These are phyloP conservation scores for Calonectria fujianensis DNA, from an alignment of 2,329 filamentous ascomycete genomes.

Conservation along the genomic window DNA sequence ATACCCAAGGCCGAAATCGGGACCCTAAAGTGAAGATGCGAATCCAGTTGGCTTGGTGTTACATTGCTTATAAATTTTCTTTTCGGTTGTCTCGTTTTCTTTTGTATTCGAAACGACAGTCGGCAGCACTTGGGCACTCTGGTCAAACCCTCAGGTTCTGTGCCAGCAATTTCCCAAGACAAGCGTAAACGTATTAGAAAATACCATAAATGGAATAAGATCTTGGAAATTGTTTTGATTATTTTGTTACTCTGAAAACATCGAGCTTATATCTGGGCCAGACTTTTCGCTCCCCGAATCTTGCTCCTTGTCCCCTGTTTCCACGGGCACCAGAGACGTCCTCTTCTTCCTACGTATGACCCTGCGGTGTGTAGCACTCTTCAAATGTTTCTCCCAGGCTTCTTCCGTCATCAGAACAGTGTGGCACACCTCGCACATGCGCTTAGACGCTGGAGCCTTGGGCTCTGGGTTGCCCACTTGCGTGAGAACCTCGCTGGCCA, in stretches of 20 bases:
- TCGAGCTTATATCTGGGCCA: slow-evolving; percentile 54
- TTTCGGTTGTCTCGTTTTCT: not conserved
- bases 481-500: slow-evolving; percentile 74
- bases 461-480: slow-evolving; percentile 65
- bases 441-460: slow-evolving; percentile 72
- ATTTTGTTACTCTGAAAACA: slow-evolving; percentile 51
- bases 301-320: slow-evolving; percentile 42
- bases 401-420: slow-evolving; percentile 75
- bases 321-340: slow-evolving; percentile 60
- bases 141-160: too few relatives aligned
- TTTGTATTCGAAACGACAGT: not conserved
- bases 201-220: not conserved
- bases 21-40: not conserved
- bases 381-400: slow-evolving; percentile 64
- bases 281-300: slow-evolving; percentile 45
- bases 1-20: slow-evolving; percentile 84
- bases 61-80: not conserved
- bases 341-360: slow-evolving; percentile 61
- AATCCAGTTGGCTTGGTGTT: too few relatives aligned
- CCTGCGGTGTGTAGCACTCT: slow-evolving; percentile 60
- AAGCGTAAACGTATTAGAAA: too few relatives aligned
- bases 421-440: slow-evolving; percentile 84
- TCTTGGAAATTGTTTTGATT: not conserved
- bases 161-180: not conserved
- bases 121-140: not conserved